Conservation (phyloP, 257 asterid species). For the Salvia splendens region DNA sequence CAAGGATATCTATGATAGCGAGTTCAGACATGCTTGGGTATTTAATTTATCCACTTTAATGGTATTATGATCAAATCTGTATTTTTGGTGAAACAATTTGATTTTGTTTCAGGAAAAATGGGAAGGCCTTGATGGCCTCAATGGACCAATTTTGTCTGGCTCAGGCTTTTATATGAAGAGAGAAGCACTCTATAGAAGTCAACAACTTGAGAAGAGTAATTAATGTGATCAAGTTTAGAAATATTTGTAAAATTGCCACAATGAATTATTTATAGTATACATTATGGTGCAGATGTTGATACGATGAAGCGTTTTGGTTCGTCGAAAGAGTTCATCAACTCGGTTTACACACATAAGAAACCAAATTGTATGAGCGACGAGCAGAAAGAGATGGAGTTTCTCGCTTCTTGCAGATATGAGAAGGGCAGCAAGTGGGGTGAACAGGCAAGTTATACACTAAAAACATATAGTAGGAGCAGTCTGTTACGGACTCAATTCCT, state of each 20-base stretch:
- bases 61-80: neutral
- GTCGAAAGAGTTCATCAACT: constrained; percentile 48
- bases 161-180: constrained; percentile 54
- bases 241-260: neutral
- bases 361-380: constrained; percentile 1
- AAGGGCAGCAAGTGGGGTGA: constrained; percentile 55
- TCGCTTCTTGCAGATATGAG: constrained; percentile 61
- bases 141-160: constrained; percentile 54
- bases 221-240: neutral
- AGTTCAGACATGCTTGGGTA: constrained; percentile 43
- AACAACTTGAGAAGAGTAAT: constrained; percentile 29
- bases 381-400: constrained; percentile 35
- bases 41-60: neutral
- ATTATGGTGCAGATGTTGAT: constrained; percentile 37
- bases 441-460: constrained; percentile 40
- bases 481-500: too few relatives aligned
- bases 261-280: neutral
- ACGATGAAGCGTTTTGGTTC: constrained; percentile 47
- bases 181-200: constrained; percentile 47
- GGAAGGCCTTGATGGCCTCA: constrained; percentile 51
- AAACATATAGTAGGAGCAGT: too few relatives aligned
- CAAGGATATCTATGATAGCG: constrained; percentile 56
- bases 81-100: neutral
- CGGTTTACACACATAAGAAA: constrained; percentile 30
- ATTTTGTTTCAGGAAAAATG: constrained; percentile 43